Evolutionary conservation across 768 basidiomycete species (phyloP).

Genomic region (Dentipellis sp.): DNA sequence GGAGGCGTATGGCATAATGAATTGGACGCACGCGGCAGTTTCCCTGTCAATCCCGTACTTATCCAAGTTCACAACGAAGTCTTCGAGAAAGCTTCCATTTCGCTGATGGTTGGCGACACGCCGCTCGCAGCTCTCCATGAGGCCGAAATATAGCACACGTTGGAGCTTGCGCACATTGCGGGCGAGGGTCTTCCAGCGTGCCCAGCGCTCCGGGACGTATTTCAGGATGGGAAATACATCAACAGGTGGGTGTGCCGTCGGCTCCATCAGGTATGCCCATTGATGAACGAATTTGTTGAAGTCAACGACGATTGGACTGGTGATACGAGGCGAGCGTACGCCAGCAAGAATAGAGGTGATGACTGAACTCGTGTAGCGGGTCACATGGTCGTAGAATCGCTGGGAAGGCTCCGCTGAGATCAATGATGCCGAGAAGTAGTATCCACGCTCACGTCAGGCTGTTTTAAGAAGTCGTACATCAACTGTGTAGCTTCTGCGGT

Average conservation of each 20-base stretch:
- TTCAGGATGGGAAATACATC: constrained; percentile 24
- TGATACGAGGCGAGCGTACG: not conserved
- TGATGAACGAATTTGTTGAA: not conserved
- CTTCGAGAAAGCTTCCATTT: constrained; percentile 21
- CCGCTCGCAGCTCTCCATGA: not conserved
- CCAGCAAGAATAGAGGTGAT: not conserved
- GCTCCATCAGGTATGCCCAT: constrained; percentile 12
- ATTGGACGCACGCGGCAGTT: constrained; percentile 13
- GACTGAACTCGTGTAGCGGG: not conserved
- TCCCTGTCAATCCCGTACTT: constrained; percentile 19
- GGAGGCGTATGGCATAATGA: not conserved
- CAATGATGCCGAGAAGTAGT: not conserved
- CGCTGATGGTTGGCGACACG: not conserved
- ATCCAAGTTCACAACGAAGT: constrained; percentile 17
- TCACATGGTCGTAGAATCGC: not conserved
- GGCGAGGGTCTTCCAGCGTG: constrained; percentile 21
- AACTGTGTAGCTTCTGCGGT: constrained; percentile 21
- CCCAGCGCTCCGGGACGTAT: constrained; percentile 25
- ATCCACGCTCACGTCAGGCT: constrained; percentile 15
- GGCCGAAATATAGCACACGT: not conserved
- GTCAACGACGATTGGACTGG: not conserved
- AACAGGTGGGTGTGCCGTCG: constrained; percentile 26
- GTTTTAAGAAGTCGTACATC: constrained; percentile 19
- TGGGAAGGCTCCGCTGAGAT: not conserved
- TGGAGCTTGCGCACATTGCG: not conserved